Evolutionary conservation across 768 basidiomycete genomes (phyloP).

Genomic region (Rhodotorula taiwanensis): DNA sequence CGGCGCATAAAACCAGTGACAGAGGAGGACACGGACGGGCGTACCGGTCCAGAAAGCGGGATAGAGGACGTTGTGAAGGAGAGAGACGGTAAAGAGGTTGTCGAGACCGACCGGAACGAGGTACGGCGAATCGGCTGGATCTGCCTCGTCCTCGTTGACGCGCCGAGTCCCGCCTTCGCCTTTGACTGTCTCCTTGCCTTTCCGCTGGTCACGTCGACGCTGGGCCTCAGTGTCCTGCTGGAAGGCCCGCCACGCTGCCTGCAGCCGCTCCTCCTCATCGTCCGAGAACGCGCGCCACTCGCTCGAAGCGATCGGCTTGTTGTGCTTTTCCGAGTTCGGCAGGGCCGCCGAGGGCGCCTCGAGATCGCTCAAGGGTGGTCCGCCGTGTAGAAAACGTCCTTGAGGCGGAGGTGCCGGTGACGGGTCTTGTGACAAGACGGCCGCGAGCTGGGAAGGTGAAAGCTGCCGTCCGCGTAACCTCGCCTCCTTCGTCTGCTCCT

Average conservation of each 20-base stretch:
- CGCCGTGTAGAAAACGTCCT: constrained; percentile 24
- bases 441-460: constrained; percentile 5
- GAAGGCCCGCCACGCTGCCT: neutral
- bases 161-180: neutral
- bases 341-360: constrained; percentile 20
- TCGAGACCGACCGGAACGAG: constrained; percentile 37
- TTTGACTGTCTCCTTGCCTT: neutral
- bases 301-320: constrained; percentile 13
- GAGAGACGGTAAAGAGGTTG: constrained; percentile 35
- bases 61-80: constrained; percentile 20
- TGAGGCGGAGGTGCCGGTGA: neutral
- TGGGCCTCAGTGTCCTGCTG: constrained; percentile 5
- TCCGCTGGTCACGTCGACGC: neutral
- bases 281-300: constrained; percentile 34
- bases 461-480: neutral
- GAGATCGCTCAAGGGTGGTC: constrained; percentile 25
- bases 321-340: neutral
- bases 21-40: constrained; percentile 21
- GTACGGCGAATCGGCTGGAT: neutral
- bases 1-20: constrained; percentile 30
- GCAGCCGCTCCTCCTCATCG: constrained; percentile 27
- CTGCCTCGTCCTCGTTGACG: constrained; percentile 6
- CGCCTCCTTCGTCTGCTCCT: neutral
- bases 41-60: constrained; percentile 39
- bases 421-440: constrained; percentile 5